Conservation (phyloP, 805 yeast genomes). For the Candida oleophila region DNA sequence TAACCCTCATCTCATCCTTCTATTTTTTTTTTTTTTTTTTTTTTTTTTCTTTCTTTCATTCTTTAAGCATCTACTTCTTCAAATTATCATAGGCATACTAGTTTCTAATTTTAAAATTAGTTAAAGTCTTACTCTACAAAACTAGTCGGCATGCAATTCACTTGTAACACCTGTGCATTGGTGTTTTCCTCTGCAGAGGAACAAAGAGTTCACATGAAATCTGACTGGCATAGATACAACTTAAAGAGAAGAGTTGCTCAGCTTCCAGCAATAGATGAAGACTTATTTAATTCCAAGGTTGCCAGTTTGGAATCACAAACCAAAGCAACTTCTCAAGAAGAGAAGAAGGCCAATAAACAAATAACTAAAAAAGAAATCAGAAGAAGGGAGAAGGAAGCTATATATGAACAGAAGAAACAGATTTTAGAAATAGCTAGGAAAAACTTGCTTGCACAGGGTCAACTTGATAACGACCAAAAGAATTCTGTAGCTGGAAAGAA, state of each 20-base stretch:
- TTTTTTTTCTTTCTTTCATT: no score
- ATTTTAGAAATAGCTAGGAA: constrained; percentile 47
- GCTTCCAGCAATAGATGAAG: constrained; percentile 44
- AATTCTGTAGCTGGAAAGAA: not conserved
- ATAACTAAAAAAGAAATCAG: constrained; percentile 51
- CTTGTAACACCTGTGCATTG: constrained; percentile 88
- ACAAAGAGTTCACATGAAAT: constrained; percentile 92
- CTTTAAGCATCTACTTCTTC: no score
- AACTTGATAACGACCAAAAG: constrained; percentile 1
- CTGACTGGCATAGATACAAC: constrained; percentile 98
- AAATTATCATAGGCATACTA: not conserved
- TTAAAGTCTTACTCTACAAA: not conserved
- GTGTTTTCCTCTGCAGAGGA: constrained; percentile 78
- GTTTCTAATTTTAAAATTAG: not conserved
- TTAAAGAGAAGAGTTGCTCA: constrained; percentile 88
- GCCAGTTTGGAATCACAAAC: constrained; percentile 17
- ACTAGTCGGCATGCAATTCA: constrained; percentile 30
- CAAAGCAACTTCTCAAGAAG: constrained; percentile 14
- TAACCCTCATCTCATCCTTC: constrained; percentile 4
- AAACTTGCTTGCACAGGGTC: constrained; percentile 29
- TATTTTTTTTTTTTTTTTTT: not conserved
- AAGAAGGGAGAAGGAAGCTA: constrained; percentile 48
- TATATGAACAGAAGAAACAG: constrained; percentile 47
- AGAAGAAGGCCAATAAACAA: constrained; percentile 25
- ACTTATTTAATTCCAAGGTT: constrained; percentile 33